Evolutionary conservation across 805 yeast species (phyloP), one percentile per base, ranked within the genome.

Genomic region (Wickerhamiella parazyma): DNA sequence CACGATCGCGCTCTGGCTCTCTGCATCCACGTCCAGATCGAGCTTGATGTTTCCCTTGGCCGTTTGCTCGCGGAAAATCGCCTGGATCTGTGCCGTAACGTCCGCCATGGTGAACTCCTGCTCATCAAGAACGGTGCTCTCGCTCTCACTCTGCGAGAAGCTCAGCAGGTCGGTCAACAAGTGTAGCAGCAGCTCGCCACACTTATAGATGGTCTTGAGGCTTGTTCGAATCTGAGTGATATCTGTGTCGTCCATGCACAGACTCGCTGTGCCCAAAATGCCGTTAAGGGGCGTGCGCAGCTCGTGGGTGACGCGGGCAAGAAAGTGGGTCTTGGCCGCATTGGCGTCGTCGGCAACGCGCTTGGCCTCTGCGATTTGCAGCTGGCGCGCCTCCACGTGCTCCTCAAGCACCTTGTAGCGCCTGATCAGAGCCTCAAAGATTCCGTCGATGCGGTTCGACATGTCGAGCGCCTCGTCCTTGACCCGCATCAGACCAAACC

Each of bases 281-380:
- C 98, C 98, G 60, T 91, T 91, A 49, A 91, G 67, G 1, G 98
- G 98, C 0, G 97, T 91, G 53, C 97, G 73, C 56, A 91, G 68
- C 64, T 91, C 98, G 60, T 85, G 95, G 0, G 95, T 83, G 14
- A 85, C 86, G 52, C 87, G 83, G 2, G 95, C 95, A 54, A 85
- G 79, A 58, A 85, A 85, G 6, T 84, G 86, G 6, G 97, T 87
- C 57, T 91, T 91, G 2, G 97, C 95, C 53, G 91, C 96, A 60
- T 89, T 89, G 1, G 47, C 98, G 22, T 80, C 76, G 62, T 89
- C 96, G 0, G 95, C 96, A 57, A 51, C 53, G n/a, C 51, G 51
- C 14, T 84, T 82, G 8, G 95, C 91, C 1, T 78, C 56, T 61
- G 89, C 96, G 41, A 89, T 68, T 60, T 89, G 95, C 52, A 75